These are phyloP conservation scores for Lizonia empirigonia DNA, from an alignment of 2,329 filamentous ascomycete genomes.

Conservation along the genomic window DNA sequence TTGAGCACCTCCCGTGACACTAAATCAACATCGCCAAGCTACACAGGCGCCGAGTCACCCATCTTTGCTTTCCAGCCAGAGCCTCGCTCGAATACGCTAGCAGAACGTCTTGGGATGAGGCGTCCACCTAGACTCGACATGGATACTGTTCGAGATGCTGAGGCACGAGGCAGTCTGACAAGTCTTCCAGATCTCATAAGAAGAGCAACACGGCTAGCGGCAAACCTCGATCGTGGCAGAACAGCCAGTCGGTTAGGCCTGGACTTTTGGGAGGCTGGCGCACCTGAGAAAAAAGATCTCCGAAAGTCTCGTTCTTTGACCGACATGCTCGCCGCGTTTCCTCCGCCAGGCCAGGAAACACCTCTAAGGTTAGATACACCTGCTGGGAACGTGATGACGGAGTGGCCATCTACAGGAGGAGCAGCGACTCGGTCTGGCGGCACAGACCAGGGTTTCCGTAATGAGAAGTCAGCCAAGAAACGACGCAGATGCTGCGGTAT, in stretches of 20 bases:
- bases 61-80: constrained; percentile 41
- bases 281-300: constrained; percentile 37
- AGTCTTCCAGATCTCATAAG: constrained; percentile 90
- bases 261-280: constrained; percentile 53
- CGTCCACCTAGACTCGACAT: constrained; percentile 78
- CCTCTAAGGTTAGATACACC: constrained; percentile 39
- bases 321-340: constrained; percentile 70
- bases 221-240: constrained; percentile 83
- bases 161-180: constrained; percentile 86
- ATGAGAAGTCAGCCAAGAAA: constrained; percentile 41
- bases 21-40: constrained; percentile 20
- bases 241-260: constrained; percentile 65
- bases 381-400: constrained; percentile 27
- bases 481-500: constrained; percentile 80
- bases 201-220: constrained; percentile 82
- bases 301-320: constrained; percentile 60
- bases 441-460: constrained; percentile 15
- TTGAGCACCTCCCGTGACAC: constrained; percentile 34
- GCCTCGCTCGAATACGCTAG: constrained; percentile 40
- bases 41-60: constrained; percentile 35
- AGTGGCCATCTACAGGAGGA: constrained; percentile 37
- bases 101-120: constrained; percentile 50
- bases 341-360: constrained; percentile 61
- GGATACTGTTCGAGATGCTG: constrained; percentile 78
- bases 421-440: constrained; percentile 9